Evolutionary conservation across 2,329 filamentous ascomycete species (phyloP), one percentile per base, ranked within the genome.

Genomic region (Aspergillus versicolor): DNA sequence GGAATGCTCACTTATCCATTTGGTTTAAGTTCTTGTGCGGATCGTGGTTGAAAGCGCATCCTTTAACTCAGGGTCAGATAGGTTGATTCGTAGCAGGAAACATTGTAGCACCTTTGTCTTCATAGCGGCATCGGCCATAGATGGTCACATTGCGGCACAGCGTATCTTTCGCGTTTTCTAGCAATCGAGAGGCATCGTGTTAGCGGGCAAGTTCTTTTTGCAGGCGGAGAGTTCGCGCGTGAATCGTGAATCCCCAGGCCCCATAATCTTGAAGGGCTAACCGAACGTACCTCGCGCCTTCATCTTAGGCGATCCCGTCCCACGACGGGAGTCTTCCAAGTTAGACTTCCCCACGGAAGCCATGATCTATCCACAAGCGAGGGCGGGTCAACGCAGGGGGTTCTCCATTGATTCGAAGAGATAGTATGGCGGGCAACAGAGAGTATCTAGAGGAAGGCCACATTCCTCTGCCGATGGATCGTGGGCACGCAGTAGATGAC

Each of bases 121-220:
- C 90, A 76, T 92, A 96, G 63, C 91, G 88, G 75, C 92, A 97
- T 75, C 93, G 90, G 55, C 92, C 92, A 74, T 96, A 96, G 67
- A 97, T 96, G 61, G 92, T 84, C 60, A 97, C 88, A 76, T 97
- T 96, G 70, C 92, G 88, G 77, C 92, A 97, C 56, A 93, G 83
- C 6, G 91, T 96, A 72, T 95, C 92, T 77, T 93, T 95, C 52
- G 85, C 80, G 73, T 89, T 90, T 77, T 90, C 88, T 89, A 63
- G 56, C 38, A 47, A 43, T 49, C 37, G 27, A 22, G 49, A 43
- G 40, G 15, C 19, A 57, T 22, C 47, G 27, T 54, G 54, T 62
- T 45, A 62, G 59, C 50, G 15, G 22, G 4, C 27, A 11, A 8
- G 27, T 30, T 46, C 22, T 9, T 9, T 15, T n/a, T 19, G 24